Percentiles rank a stretch among this genome's conserved stretches.
Evolutionary conservation across 768 basidiomycete species (phyloP).

Genomic region (Agrocybe chaxingu): DNA sequence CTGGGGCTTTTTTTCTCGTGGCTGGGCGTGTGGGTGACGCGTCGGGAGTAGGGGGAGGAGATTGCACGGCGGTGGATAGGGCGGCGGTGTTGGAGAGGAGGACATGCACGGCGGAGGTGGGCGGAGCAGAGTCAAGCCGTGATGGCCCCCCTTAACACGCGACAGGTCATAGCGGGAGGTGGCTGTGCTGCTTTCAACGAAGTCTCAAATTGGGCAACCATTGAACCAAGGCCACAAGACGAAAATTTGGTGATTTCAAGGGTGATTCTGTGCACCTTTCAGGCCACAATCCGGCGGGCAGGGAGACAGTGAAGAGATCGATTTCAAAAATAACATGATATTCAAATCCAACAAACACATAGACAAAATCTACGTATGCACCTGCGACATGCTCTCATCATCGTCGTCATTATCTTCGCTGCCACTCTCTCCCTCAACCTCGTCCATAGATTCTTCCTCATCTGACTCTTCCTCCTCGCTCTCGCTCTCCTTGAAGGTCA

Average conservation of each 20-base stretch:
- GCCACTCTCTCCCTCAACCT: conserved; percentile 26
- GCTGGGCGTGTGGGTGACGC: conserved; percentile 3
- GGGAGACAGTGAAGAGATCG: neutral
- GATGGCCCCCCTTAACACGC: conserved; percentile 5
- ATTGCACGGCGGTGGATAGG: conserved; percentile 14
- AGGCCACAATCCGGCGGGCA: too few species aligned
- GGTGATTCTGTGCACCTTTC: too few species aligned
- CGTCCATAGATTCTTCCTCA: conserved; percentile 23
- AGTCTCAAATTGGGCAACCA: neutral
- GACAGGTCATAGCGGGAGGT: conserved; percentile 6
- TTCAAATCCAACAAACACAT: conserved; percentile 13
- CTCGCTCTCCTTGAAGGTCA: conserved; percentile 72
- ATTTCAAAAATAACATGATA: conserved; percentile 12
- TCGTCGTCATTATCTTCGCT: conserved; percentile 27
- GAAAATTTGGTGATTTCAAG: too few species aligned
- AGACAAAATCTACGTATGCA: conserved; percentile 16
- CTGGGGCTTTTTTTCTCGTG: neutral
- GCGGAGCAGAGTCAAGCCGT: conserved; percentile 2
- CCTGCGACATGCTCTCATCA: conserved; percentile 25
- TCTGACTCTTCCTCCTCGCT: conserved; percentile 30
- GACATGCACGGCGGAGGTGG: conserved; percentile 13
- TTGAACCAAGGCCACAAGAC: too few species aligned
- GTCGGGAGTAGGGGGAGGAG: conserved; percentile 14
- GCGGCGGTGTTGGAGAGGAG: conserved; percentile 6
- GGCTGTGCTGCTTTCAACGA: conserved; percentile 19